phyloP scores from a whole-genome alignment of 805 yeast species.

The Metschnikowia hibisci region DNA sequence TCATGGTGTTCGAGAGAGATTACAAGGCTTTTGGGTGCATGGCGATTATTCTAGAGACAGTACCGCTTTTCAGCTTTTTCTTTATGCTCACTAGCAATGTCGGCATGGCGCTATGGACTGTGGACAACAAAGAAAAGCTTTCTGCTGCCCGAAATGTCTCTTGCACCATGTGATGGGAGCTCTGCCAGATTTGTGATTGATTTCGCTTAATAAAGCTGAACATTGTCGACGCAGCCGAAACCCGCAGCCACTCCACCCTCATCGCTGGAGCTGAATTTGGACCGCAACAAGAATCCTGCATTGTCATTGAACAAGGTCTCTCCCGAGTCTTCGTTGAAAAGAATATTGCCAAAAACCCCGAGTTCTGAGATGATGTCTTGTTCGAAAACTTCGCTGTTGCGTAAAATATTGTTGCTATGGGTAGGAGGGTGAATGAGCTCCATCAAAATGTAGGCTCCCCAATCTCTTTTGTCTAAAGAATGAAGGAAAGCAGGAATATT shows the following conservation, averaged over 20 bases:
- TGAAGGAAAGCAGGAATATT: conserved; percentile 75
- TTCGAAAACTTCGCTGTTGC: conserved; percentile 56
- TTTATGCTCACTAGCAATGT: conserved; percentile 56
- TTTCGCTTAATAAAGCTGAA: conserved; percentile 44
- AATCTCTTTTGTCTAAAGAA: conserved; percentile 57
- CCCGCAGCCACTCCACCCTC: conserved; percentile 99
- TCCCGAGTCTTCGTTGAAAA: conserved; percentile 66
- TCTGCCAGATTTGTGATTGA: background rate
- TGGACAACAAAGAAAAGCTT: conserved; percentile 24
- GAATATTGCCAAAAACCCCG: conserved; percentile 81
- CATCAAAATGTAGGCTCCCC: conserved; percentile 94
- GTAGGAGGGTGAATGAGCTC: conserved; percentile 81
- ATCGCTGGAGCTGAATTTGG: conserved; percentile 74
- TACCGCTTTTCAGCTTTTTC: conserved; percentile 51
- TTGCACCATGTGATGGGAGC: background rate
- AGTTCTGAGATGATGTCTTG: conserved; percentile 86
- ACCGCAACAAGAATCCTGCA: conserved; percentile 81
- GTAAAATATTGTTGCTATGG: conserved; percentile 62
- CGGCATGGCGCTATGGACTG: conserved; percentile 67
- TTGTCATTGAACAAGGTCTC: conserved; percentile 57
- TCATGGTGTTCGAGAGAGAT: conserved; percentile 34
- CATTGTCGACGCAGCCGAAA: conserved; percentile 91
- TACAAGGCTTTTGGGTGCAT: conserved; percentile 50
- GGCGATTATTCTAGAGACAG: conserved; percentile 47
- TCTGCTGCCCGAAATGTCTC: background rate